Percentiles rank a stretch among this genome's conserved stretches.
These are phyloP conservation scores for Heliamphora pulchella DNA, from an alignment of 179 eudicot genomes.

Conservation along the genomic window DNA sequence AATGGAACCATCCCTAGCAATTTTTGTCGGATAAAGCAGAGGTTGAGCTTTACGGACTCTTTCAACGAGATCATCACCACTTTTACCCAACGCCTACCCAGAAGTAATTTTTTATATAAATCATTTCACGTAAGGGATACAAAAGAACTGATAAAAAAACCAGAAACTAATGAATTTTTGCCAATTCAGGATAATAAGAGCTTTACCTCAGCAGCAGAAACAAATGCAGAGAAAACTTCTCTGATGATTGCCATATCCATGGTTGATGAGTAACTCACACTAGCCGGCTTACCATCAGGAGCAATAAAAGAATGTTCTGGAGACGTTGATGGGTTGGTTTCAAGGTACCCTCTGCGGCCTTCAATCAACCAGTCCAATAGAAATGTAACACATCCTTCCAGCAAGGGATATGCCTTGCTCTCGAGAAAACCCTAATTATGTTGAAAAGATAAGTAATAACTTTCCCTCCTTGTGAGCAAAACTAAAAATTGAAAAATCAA, in stretches of 20 bases:
- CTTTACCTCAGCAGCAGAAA: constrained; percentile 62
- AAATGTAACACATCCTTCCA: constrained; percentile 57
- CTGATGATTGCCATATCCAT: constrained; percentile 81
- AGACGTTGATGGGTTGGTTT: constrained; percentile 92
- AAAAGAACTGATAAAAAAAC: neutral
- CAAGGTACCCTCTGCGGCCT: constrained; percentile 55
- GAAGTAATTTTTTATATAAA: neutral
- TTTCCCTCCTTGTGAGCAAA: neutral
- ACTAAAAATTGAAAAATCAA: neutral
- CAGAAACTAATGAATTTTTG: neutral
- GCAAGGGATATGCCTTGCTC: constrained; percentile 55
- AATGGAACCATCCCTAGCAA: constrained; percentile 65
- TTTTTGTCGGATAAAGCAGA: constrained; percentile 44
- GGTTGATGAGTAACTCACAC: constrained; percentile 88
- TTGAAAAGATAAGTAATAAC: neutral
- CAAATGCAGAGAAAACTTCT: constrained; percentile 58
- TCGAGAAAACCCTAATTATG: constrained; percentile 38
- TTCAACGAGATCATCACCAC: constrained; percentile 39
- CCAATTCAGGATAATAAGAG: neutral
- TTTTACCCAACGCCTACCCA: constrained; percentile 50
- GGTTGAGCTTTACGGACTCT: constrained; percentile 62
- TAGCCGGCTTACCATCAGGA: constrained; percentile 77
- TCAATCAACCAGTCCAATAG: constrained; percentile 70
- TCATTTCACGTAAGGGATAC: neutral
- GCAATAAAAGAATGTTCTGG: constrained; percentile 81